Conservation (phyloP, 495 filamentous ascomycete genomes). For the Daldinia loculata region DNA sequence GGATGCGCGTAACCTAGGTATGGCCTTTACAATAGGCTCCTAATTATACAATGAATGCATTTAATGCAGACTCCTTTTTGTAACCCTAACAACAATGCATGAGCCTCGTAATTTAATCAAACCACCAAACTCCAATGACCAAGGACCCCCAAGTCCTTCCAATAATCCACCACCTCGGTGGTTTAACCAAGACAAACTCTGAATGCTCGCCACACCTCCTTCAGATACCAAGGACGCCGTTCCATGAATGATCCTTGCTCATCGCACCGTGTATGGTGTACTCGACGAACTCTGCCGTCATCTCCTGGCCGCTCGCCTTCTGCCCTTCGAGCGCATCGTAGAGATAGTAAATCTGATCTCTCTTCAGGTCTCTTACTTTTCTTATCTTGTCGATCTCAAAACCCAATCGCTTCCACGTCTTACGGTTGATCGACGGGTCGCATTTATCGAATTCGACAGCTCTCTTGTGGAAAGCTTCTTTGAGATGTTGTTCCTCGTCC, state of each 20-base stretch:
- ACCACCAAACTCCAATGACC: conserved; percentile 8
- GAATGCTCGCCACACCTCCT: background rate
- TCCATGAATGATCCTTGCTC: conserved; percentile 50
- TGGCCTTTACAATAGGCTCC: conserved; percentile 13
- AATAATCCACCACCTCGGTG: background rate
- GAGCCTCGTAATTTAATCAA: conserved; percentile 21
- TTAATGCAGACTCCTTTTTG: conserved; percentile 26
- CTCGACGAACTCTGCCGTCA: conserved; percentile 73
- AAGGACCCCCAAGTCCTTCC: background rate
- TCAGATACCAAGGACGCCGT: conserved; percentile 49
- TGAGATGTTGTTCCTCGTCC: conserved; percentile 85
- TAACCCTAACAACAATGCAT: conserved; percentile 30
- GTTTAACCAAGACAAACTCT: conserved; percentile 14
- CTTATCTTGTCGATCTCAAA: conserved; percentile 71
- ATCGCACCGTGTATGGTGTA: conserved; percentile 63
- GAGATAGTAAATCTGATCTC: conserved; percentile 87
- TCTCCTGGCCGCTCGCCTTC: conserved; percentile 69
- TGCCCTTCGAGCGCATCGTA: conserved; percentile 91
- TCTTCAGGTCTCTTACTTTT: conserved; percentile 75
- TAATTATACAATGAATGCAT: conserved; percentile 32
- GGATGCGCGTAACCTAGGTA: conserved; percentile 19
- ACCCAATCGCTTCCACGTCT: conserved; percentile 69
- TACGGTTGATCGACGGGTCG: conserved; percentile 73
- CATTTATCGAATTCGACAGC: conserved; percentile 70
- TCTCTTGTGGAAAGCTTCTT: conserved; percentile 67